Evolutionary conservation across 192 early-diverging fungal species (phyloP).

Genomic region (Radiomyces spectabilis): DNA sequence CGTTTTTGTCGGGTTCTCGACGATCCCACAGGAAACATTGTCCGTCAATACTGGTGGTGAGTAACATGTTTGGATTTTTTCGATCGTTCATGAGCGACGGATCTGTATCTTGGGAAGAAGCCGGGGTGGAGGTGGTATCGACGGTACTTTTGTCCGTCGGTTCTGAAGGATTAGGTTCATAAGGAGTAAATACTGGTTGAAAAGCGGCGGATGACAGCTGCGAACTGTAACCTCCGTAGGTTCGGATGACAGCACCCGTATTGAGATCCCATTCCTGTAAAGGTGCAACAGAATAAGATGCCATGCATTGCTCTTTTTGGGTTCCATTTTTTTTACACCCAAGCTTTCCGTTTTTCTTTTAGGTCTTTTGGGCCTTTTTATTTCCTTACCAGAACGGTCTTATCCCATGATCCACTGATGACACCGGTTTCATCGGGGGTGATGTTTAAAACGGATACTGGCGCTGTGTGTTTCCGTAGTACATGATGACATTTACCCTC

Average conservation of each 20-base stretch:
- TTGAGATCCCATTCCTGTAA: conserved; percentile 80
- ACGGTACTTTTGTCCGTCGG: not conserved
- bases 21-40: conserved; percentile 70
- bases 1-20: conserved; percentile 44
- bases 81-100: not conserved
- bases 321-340: not conserved
- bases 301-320: no score
- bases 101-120: not conserved
- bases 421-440: conserved; percentile 74
- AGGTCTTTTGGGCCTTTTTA: not conserved
- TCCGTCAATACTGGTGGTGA: conserved; percentile 74
- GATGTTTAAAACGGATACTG: conserved; percentile 79
- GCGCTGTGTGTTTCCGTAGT: conserved; percentile 69
- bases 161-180: not conserved
- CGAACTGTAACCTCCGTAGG: conserved; percentile 68
- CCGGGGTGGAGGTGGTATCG: conserved; percentile 1
- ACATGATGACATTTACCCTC: conserved; percentile 87
- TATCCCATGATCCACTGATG: conserved; percentile 96
- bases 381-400: conserved; percentile 60
- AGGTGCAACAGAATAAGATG: not conserved
- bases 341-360: not conserved
- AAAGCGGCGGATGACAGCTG: conserved; percentile 76
- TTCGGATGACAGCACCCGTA: conserved; percentile 57
- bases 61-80: conserved; percentile 34
- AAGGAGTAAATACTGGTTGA: conserved; percentile 41